Evolutionary conservation across 2,329 filamentous ascomycete species (phyloP), one percentile per base, ranked within the genome.

Genomic region (Paecilomyces formosus): DNA sequence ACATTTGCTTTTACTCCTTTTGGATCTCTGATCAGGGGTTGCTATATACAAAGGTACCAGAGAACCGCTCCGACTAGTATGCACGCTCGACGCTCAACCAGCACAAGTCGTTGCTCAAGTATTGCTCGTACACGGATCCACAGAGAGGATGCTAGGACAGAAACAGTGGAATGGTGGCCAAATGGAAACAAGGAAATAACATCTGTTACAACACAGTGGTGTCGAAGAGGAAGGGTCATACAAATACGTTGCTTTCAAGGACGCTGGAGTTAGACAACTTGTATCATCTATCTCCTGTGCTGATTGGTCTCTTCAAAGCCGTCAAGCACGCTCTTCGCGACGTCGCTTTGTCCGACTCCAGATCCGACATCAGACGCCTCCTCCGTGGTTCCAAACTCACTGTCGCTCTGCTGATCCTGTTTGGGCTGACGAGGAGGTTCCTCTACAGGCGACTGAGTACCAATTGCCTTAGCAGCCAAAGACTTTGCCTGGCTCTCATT

Each of bases 401-500:
- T 52, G 22, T 61, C 59, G 1, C 58, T 50, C 3, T 56, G 53
- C 21, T 56, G 53, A n/a, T 64, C 59, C 24, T 65, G 62, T 26
- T 60, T 62, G 12, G 49, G 50, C 9, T 62, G 50, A 22, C 58
- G 49, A 13, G 57, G 49, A 18, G 60, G 30, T 12, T 55, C 58
- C 51, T 65, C 58, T 6, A 64, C 15, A 15, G 60, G 31, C 54
- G 65, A 62, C 35, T 71, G 62, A 18, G 68, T 62, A 45, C 68
- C 67, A 54, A 74, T 66, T 11, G 70, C 58, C 61, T 76, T 74
- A 21, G 74, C 68, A 13, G 74, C 74, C 74, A 89, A 81, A 11
- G 81, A 80, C 71, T 84, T 88, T 26, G 85, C 84, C 75, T 96
- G 91, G 0, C 87, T 85, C 68, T 93, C 85, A 66, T 86, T 91